phyloP scores from a whole-genome alignment of 208 protist genomes.

The Crithidia brevicula region DNA sequence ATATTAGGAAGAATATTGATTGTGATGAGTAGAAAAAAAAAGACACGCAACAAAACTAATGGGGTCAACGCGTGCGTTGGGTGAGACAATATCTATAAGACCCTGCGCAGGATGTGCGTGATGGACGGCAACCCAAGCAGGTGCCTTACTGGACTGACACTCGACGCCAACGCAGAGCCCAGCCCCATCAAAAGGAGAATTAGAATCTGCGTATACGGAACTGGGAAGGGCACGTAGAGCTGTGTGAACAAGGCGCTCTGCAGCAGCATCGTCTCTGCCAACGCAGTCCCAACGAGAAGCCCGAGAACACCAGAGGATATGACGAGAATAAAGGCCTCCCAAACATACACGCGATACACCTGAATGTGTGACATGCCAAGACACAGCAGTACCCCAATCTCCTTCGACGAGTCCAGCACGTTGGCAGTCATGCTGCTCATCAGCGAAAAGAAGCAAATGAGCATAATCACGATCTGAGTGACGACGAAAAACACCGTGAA shows the following conservation, averaged over 20 bases:
- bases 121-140: constrained; percentile 62
- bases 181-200: constrained; percentile 54
- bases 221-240: constrained; percentile 85
- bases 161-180: constrained; percentile 43
- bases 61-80: too few relatives aligned
- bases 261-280: constrained; percentile 87
- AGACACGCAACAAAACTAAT: too few relatives aligned
- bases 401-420: constrained; percentile 92
- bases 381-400: constrained; percentile 93
- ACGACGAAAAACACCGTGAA: constrained; percentile 91
- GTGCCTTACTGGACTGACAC: constrained; percentile 49
- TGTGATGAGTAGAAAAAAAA: too few relatives aligned
- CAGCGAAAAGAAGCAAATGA: constrained; percentile 94
- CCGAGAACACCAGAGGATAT: constrained; percentile 85
- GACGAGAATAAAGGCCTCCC: constrained; percentile 94
- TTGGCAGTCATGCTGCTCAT: constrained; percentile 88
- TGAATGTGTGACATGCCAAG: constrained; percentile 75
- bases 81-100: constrained; percentile 32
- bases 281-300: constrained; percentile 81
- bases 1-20: too few relatives aligned
- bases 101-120: constrained; percentile 61
- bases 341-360: constrained; percentile 92
- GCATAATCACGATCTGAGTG: constrained; percentile 83
- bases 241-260: constrained; percentile 93
- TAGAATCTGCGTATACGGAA: constrained; percentile 76